A percentile compares a stretch with the other conserved stretches of the same genome.
phyloP scores from a whole-genome alignment of 2,329 filamentous ascomycete species.

The Aspergillus vadensis region DNA sequence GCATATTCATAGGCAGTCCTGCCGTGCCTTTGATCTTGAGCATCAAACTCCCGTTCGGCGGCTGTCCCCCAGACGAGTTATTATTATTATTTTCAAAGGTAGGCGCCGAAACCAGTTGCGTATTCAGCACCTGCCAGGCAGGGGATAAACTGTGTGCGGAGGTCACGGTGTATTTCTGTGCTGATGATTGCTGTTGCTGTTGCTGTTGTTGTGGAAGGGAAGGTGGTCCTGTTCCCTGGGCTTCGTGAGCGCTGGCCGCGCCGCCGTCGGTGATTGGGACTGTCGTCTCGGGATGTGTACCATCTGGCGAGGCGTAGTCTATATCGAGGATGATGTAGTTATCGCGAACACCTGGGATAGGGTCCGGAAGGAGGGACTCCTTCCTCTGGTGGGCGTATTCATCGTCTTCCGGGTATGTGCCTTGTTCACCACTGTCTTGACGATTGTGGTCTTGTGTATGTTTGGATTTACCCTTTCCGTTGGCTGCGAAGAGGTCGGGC shows the following conservation, averaged over 20 bases:
- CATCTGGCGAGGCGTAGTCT: conserved; percentile 27
- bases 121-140: conserved; percentile 68
- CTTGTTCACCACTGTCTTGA: conserved; percentile 8
- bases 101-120: conserved; percentile 60
- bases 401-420: conserved; percentile 23
- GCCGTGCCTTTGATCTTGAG: conserved; percentile 47
- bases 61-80: conserved; percentile 52
- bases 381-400: conserved; percentile 21
- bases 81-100: conserved; percentile 61
- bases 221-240: conserved; percentile 26
- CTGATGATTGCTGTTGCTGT: conserved; percentile 8
- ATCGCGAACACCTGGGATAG: conserved; percentile 52
- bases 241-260: conserved; percentile 9
- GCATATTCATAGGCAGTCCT: conserved; percentile 29
- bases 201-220: conserved; percentile 14
- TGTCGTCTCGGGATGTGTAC: conserved; percentile 8
- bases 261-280: conserved; percentile 18
- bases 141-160: conserved; percentile 72
- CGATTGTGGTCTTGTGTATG: not conserved
- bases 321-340: conserved; percentile 62
- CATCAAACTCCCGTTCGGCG: conserved; percentile 50
- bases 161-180: conserved; percentile 57
- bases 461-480: conserved; percentile 20
- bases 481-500: conserved; percentile 33
- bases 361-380: conserved; percentile 48